Evolutionary conservation across 2,329 filamentous ascomycete genomes (phyloP).

Genomic region (Chrysoporthe cubensis): DNA sequence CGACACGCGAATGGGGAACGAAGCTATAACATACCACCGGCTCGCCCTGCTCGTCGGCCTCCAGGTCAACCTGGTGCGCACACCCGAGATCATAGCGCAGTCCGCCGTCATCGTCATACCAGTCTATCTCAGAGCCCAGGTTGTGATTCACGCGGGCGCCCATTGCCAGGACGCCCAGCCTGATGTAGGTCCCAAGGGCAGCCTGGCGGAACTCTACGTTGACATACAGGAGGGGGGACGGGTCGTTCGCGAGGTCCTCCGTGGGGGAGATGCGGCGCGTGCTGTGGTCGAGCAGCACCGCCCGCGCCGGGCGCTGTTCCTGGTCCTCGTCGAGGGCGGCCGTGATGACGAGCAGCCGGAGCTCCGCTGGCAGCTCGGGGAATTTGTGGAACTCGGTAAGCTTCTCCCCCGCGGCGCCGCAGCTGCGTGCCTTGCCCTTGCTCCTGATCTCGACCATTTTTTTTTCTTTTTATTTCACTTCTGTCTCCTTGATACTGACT

Average conservation of each 20-base stretch:
- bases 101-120: background rate
- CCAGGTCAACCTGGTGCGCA: background rate
- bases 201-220: constrained; percentile 5
- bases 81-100: background rate
- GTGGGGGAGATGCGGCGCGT: constrained; percentile 12
- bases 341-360: constrained; percentile 14
- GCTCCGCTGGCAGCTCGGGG: constrained; percentile 13
- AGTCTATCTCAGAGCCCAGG: background rate
- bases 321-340: constrained; percentile 14
- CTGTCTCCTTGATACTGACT: too few species aligned
- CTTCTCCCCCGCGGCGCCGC: background rate
- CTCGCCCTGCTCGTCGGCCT: background rate
- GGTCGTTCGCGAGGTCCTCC: constrained; percentile 6
- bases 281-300: constrained; percentile 12
- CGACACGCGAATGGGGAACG: background rate
- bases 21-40: background rate
- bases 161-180: background rate
- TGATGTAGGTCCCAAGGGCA: constrained; percentile 14
- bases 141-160: background rate
- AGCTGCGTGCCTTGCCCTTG: background rate
- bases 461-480: too few species aligned
- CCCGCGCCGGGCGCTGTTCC: background rate
- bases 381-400: constrained; percentile 6
- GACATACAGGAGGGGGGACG: constrained; percentile 10
- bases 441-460: background rate